Evolutionary conservation across 805 yeast genomes (phyloP).

Genomic region (Candida namnaoensis): DNA sequence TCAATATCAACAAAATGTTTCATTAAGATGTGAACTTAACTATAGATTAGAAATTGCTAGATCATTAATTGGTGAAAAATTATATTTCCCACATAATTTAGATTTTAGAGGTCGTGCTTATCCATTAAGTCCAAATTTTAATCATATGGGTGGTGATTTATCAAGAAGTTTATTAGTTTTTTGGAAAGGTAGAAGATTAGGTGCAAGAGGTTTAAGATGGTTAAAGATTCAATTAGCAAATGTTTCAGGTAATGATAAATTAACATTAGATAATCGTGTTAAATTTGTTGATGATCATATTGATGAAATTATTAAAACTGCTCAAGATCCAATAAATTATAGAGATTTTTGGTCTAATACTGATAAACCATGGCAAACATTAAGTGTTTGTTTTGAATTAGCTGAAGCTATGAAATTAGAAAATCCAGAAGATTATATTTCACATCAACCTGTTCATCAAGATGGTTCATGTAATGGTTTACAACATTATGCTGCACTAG

Average conservation of each 20-base stretch:
- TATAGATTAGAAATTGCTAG: slow-evolving; percentile 93
- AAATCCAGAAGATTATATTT: slow-evolving; percentile 57
- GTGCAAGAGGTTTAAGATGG: slow-evolving; percentile 62
- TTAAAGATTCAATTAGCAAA: slow-evolving; percentile 69
- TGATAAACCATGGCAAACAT: slow-evolving; percentile 80
- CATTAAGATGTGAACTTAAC: slow-evolving; percentile 89
- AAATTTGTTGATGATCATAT: slow-evolving; percentile 49
- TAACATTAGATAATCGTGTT: slow-evolving; percentile 55
- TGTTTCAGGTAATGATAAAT: slow-evolving; percentile 67
- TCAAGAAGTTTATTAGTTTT: slow-evolving; percentile 63
- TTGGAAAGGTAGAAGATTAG: slow-evolving; percentile 70
- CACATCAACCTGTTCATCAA: slow-evolving; percentile 75
- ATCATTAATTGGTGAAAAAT: slow-evolving; percentile 74
- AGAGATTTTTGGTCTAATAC: slow-evolving; percentile 63
- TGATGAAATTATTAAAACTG: slow-evolving; percentile 47
- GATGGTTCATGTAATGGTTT: slow-evolving; percentile 86
- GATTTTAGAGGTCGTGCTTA: slow-evolving; percentile 84
- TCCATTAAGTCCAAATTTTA: slow-evolving; percentile 73
- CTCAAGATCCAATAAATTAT: slow-evolving; percentile 50
- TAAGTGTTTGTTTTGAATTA: slow-evolving; percentile 63
- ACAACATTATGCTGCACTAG: slow-evolving; percentile 82
- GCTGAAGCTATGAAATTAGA: slow-evolving; percentile 48
- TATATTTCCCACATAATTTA: slow-evolving; percentile 73
- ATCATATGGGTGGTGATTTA: slow-evolving; percentile 74
- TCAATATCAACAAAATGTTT: slow-evolving; percentile 60